These are phyloP conservation scores for Boletus vinaceobasis DNA, from an alignment of 768 basidiomycete genomes.

Conservation along the genomic window DNA sequence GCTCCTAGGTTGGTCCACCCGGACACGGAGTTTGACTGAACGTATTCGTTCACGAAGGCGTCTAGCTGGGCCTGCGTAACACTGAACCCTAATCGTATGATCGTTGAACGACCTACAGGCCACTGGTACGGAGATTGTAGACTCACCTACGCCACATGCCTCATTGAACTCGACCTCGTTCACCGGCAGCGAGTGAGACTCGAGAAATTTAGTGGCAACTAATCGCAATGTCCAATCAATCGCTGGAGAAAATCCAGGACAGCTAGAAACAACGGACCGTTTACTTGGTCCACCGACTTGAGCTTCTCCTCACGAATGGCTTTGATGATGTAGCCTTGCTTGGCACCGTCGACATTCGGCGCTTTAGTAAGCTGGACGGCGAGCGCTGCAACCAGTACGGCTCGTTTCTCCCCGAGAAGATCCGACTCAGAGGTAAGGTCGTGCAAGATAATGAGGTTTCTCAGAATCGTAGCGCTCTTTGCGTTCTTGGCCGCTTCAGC, in stretches of 20 bases:
- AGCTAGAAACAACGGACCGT: constrained; percentile 50
- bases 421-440: constrained; percentile 35
- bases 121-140: background rate
- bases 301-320: constrained; percentile 70
- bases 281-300: constrained; percentile 81
- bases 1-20: constrained; percentile 79
- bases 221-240: constrained; percentile 4
- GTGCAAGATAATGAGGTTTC: constrained; percentile 62
- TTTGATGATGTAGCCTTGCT: constrained; percentile 59
- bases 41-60: constrained; percentile 51
- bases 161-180: constrained; percentile 70
- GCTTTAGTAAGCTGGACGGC: constrained; percentile 60
- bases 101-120: background rate
- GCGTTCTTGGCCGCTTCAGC: constrained; percentile 77
- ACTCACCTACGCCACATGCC: constrained; percentile 84
- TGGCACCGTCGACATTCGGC: constrained; percentile 44
- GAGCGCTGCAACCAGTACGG: constrained; percentile 63
- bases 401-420: constrained; percentile 75
- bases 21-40: constrained; percentile 49
- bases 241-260: background rate
- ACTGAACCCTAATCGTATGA: constrained; percentile 59
- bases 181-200: constrained; percentile 56
- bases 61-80: constrained; percentile 68
- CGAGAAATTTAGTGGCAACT: constrained; percentile 68
- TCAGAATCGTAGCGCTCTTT: constrained; percentile 70